A percentile compares a stretch with the other conserved stretches of the same genome.
Conservation (phyloP, 176 grass and related monocot genomes). For the Triticum timopheevii region DNA sequence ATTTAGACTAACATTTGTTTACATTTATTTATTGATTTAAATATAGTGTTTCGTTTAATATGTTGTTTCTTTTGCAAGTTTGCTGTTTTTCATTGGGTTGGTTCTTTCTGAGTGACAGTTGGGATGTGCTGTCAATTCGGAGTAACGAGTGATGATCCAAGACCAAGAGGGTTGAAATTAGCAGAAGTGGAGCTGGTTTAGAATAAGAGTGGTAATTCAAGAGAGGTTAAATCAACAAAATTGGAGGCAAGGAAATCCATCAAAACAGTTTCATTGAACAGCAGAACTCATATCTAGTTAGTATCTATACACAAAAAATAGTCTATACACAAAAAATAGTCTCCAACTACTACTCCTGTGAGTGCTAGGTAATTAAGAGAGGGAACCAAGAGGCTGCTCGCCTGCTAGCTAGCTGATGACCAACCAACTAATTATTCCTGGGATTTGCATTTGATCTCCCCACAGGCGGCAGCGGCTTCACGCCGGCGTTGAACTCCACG, state of each 20-base stretch:
- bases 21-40: conserved; percentile 20
- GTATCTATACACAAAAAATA: background rate
- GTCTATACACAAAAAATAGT: background rate
- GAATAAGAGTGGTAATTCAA: background rate
- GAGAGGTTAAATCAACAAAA: background rate
- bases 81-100: background rate
- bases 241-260: background rate
- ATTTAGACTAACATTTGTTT: background rate
- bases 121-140: background rate
- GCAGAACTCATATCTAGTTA: background rate
- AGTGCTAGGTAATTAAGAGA: background rate
- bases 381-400: background rate
- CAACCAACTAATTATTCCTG: conserved; percentile 53
- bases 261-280: background rate
- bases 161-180: background rate
- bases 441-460: conserved; percentile 56
- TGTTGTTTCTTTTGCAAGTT: background rate
- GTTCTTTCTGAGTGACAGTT: background rate
- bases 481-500: conserved; percentile 59
- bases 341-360: background rate
- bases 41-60: background rate
- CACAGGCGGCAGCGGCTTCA: conserved; percentile 25
- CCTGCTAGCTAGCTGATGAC: background rate
- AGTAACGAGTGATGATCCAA: background rate
- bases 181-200: background rate